These are phyloP conservation scores for Obelidium mucronatum DNA, from an alignment of 192 early-diverging fungal genomes.

Conservation along the genomic window DNA sequence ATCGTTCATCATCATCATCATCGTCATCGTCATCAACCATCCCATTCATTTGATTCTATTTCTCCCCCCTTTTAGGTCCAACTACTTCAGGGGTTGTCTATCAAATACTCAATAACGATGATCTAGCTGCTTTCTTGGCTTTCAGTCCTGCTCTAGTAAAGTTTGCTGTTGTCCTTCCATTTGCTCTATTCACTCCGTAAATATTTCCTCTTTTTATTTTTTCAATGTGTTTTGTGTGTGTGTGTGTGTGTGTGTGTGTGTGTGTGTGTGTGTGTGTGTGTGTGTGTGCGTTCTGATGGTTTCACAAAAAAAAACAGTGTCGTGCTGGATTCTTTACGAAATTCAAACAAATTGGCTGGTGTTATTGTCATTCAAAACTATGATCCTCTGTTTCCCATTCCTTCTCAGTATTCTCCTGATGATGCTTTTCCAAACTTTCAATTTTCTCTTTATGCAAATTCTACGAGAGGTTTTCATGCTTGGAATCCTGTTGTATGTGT, in stretches of 20 bases:
- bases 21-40: too few species aligned
- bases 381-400: conserved; percentile 33
- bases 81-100: conserved; percentile 65
- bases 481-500: conserved; percentile 74
- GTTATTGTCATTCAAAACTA: conserved; percentile 57
- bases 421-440: conserved; percentile 71
- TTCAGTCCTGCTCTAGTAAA: conserved; percentile 39
- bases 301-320: conserved; percentile 39
- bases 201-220: neutral
- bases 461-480: conserved; percentile 48
- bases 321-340: conserved; percentile 53
- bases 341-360: conserved; percentile 60
- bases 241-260: too few species aligned
- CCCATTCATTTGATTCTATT: too few species aligned
- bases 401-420: conserved; percentile 62
- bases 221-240: neutral
- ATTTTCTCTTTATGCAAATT: conserved; percentile 71
- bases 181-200: conserved; percentile 66
- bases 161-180: conserved; percentile 70
- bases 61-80: too few species aligned
- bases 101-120: conserved; percentile 50
- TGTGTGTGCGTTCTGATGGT: too few species aligned
- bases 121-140: conserved; percentile 58
- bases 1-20: too few species aligned
- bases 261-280: too few species aligned